These are phyloP conservation scores for Fistulifera solaris DNA, from an alignment of 108 stramenopile species.

Conservation along the genomic window DNA sequence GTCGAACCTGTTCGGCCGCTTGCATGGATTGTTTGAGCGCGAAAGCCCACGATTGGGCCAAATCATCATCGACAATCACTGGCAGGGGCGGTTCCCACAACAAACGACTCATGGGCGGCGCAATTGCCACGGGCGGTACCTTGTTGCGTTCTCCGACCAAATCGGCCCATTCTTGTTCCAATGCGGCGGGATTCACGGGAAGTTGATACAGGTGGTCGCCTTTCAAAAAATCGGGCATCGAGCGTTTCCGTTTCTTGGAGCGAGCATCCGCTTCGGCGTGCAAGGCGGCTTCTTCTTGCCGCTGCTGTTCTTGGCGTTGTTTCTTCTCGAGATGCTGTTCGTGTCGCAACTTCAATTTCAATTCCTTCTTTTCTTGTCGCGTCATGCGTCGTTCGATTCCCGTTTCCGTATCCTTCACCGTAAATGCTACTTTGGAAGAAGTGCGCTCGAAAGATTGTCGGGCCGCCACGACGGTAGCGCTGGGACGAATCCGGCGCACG, in stretches of 20 bases:
- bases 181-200: conserved; percentile 14
- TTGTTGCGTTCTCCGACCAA: conserved; percentile 32
- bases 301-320: conserved; percentile 18
- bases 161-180: conserved; percentile 45
- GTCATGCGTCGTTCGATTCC: conserved; percentile 70
- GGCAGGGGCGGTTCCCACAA: not conserved
- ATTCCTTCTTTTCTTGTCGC: conserved; percentile 56
- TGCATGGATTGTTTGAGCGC: conserved; percentile 59
- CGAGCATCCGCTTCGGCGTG: not conserved
- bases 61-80: conserved; percentile 43
- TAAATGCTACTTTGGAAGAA: conserved; percentile 43
- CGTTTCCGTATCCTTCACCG: conserved; percentile 33
- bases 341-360: conserved; percentile 12
- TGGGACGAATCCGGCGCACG: conserved; percentile 31
- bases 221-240: no score
- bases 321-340: conserved; percentile 4
- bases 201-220: conserved; percentile 5
- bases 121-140: conserved; percentile 49
- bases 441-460: no score
- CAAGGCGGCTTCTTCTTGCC: not conserved
- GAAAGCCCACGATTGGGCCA: conserved; percentile 66
- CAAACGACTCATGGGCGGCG: conserved; percentile 40
- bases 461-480: not conserved
- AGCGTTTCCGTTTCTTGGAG: conserved; percentile 8
- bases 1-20: conserved; percentile 41